Conservation (phyloP, 306 rosid genomes). For the Castanospermum australe region DNA sequence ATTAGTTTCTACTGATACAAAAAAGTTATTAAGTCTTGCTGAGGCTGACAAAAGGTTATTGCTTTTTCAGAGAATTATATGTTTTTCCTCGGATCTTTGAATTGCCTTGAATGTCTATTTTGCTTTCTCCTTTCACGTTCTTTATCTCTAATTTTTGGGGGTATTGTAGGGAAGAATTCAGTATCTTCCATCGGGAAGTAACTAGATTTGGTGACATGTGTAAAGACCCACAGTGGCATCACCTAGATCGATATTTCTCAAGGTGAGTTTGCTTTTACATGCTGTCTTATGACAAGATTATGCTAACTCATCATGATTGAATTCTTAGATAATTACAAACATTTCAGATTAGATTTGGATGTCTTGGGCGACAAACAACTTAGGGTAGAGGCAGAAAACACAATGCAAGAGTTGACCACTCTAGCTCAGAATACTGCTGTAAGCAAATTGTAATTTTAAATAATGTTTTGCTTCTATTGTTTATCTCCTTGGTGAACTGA, state of each 20-base stretch:
- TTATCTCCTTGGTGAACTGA: neutral
- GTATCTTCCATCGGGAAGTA: constrained; percentile 62
- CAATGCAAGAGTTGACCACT: constrained; percentile 60
- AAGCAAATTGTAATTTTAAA: constrained; percentile 40
- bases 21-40: constrained; percentile 61
- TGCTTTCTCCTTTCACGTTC: neutral
- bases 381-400: constrained; percentile 60
- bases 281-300: neutral
- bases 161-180: constrained; percentile 70
- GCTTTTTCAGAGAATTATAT: constrained; percentile 14
- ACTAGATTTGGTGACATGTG: constrained; percentile 79
- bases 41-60: constrained; percentile 87
- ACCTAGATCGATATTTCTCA: constrained; percentile 63
- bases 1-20: constrained; percentile 68
- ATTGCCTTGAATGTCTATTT: neutral
- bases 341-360: constrained; percentile 66
- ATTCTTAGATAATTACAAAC: constrained; percentile 20
- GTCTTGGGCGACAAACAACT: constrained; percentile 43
- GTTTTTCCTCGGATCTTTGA: neutral
- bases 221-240: constrained; percentile 85
- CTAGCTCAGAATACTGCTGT: constrained; percentile 77
- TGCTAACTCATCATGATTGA: constrained; percentile 1
- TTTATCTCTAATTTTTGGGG: constrained; percentile 25
- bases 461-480: constrained; percentile 5
- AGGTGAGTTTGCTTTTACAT: constrained; percentile 47